phyloP scores from a whole-genome alignment of 2,329 filamentous ascomycete species.

The Coniella lustricola region DNA sequence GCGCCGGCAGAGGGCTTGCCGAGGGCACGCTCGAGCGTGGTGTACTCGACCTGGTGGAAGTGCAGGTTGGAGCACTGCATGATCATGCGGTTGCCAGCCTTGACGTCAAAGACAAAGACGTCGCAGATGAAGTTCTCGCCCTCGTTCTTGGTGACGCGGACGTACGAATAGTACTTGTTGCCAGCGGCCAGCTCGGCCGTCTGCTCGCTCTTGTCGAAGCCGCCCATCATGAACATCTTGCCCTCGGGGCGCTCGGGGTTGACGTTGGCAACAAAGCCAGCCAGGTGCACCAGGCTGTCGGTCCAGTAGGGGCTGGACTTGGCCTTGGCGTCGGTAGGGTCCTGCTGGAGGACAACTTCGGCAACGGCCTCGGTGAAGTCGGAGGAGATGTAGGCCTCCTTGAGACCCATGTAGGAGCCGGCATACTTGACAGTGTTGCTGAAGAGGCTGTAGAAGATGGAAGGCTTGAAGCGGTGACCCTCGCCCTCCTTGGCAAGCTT shows the following conservation, averaged over 20 bases:
- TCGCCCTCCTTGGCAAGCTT: conserved; percentile 9
- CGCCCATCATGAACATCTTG: conserved; percentile 18
- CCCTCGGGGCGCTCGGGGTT: conserved; percentile 9
- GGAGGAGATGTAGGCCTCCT: conserved; percentile 15
- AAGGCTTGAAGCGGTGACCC: conserved; percentile 12
- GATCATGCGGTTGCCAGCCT: conserved; percentile 15
- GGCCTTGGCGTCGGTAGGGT: conserved; percentile 7
- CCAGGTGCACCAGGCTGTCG: conserved; percentile 20
- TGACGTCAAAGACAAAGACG: conserved; percentile 18
- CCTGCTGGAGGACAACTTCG: conserved; percentile 15
- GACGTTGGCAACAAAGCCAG: conserved; percentile 18
- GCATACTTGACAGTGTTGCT: conserved; percentile 18
- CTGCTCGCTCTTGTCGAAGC: conserved; percentile 18
- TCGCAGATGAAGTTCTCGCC: conserved; percentile 17
- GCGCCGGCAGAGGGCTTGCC: neutral
- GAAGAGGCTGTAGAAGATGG: conserved; percentile 22
- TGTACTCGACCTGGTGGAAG: conserved; percentile 15
- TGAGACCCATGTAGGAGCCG: conserved; percentile 16
- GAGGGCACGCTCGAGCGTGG: conserved; percentile 13
- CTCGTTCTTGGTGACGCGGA: conserved; percentile 9
- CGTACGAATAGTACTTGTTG: conserved; percentile 19
- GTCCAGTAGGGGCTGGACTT: conserved; percentile 19
- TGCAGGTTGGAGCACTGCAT: conserved; percentile 18
- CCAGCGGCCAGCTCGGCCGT: conserved; percentile 13
- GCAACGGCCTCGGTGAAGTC: conserved; percentile 16